phyloP scores from a whole-genome alignment of 2,329 filamentous ascomycete species.

The Ophiosphaerella narmari region DNA sequence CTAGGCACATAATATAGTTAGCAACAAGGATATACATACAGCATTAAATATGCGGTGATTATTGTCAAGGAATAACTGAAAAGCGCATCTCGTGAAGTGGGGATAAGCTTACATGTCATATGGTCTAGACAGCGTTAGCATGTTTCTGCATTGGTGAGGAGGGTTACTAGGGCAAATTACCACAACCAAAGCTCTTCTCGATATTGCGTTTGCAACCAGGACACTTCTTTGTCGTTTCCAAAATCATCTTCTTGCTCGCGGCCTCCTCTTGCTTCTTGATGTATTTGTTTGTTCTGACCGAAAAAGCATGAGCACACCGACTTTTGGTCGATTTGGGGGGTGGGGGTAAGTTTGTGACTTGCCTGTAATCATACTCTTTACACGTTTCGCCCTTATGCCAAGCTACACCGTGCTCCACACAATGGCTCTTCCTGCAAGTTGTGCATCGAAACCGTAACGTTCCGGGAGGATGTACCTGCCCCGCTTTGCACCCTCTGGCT shows the following conservation, averaged over 20 bases:
- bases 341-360: not conserved
- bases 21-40: not conserved
- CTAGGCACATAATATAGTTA: slow-evolving; percentile 9
- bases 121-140: slow-evolving; percentile 29
- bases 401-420: slow-evolving; percentile 36
- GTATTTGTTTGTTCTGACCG: slow-evolving; percentile 22
- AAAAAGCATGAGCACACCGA: not conserved
- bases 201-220: slow-evolving; percentile 47
- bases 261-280: slow-evolving; percentile 32
- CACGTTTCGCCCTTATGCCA: slow-evolving; percentile 51
- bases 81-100: too few relatives aligned
- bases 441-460: slow-evolving; percentile 50
- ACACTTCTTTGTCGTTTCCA: slow-evolving; percentile 44
- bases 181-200: slow-evolving; percentile 49
- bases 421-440: slow-evolving; percentile 43
- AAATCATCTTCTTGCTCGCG: slow-evolving; percentile 37
- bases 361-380: slow-evolving; percentile 45
- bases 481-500: slow-evolving; percentile 53
- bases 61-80: too few relatives aligned
- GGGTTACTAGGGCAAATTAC: too few relatives aligned
- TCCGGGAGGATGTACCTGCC: slow-evolving; percentile 55
- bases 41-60: too few relatives aligned
- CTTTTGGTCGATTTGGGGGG: not conserved
- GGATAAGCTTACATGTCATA: slow-evolving; percentile 37
- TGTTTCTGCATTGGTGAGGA: too few relatives aligned